A percentile compares a stretch with the other conserved stretches of the same genome.
Evolutionary conservation across 495 filamentous ascomycete genomes (phyloP).

Genomic region (Aspergillus kassunensis): DNA sequence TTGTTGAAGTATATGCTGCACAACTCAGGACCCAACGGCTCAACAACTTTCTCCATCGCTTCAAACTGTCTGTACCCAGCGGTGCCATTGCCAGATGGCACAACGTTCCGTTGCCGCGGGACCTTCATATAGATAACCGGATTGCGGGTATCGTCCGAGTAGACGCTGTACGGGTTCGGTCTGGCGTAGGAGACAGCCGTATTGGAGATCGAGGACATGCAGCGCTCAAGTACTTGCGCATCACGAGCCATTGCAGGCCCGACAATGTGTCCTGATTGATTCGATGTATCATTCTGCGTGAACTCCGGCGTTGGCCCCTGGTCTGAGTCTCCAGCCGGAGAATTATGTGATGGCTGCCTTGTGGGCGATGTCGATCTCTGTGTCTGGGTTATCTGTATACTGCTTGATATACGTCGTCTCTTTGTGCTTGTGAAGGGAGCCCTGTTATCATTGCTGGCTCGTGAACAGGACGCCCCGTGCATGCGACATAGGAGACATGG

Average conservation of each 20-base stretch:
- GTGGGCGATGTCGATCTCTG: neutral
- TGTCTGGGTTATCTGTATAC: neutral
- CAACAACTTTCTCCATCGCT: slow-evolving; percentile 8
- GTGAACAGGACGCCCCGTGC: slow-evolving; percentile 2
- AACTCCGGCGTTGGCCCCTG: neutral
- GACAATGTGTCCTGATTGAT: slow-evolving; percentile 1
- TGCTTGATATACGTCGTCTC: neutral
- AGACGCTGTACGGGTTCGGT: slow-evolving; percentile 9
- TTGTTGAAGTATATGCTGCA: slow-evolving; percentile 5
- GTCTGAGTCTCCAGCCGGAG: neutral
- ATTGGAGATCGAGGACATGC: slow-evolving; percentile 3
- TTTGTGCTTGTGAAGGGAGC: neutral
- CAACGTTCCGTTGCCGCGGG: neutral
- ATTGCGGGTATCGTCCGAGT: slow-evolving; percentile 8
- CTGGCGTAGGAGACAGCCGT: slow-evolving; percentile 6
- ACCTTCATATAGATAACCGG: slow-evolving; percentile 7
- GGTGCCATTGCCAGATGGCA: slow-evolving; percentile 4
- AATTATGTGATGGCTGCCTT: neutral
- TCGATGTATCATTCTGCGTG: slow-evolving; percentile 1
- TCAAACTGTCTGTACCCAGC: slow-evolving; percentile 6
- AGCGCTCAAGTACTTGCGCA: slow-evolving; percentile 4
- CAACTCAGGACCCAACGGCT: slow-evolving; percentile 4
- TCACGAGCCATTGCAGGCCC: slow-evolving; percentile 8
- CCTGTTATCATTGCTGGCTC: neutral
- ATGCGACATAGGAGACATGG: slow-evolving; percentile 11